Evolutionary conservation across 1,284 basidiomycete genomes (phyloP), one percentile per base, ranked within the genome.

Genomic region (Sanguinoderma infundibulare): DNA sequence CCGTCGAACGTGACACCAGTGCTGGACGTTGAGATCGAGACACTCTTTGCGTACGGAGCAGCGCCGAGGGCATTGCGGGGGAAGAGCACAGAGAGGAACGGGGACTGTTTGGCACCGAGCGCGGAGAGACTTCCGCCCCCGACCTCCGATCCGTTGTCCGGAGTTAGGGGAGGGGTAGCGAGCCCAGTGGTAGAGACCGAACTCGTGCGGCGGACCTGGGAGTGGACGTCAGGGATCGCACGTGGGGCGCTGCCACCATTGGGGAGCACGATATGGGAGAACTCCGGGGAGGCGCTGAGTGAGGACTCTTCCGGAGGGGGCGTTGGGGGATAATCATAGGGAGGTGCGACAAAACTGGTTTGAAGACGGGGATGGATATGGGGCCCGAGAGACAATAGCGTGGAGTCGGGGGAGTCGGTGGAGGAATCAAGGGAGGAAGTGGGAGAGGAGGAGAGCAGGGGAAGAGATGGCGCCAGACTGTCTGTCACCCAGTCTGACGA

Each of bases 401-500:
- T 71, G 72, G 73, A 72, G 67, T 71, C 67, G 67, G 78, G 78
- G 72, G 62, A 61, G 49, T 64, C 62, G 56, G 51, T 62, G 62
- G 44, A 60, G 28, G 65, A 66, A 53, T 81, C 74, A 73, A 75
- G 70, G 71, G 72, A 68, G 72, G 81, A 79, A 72, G 62, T 46
- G 53, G 65, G 65, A 28, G 78, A 73, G 58, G 77, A 75, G 71
- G 78, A 78, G 74, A 67, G 63, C 46, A 81, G 75, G 70, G 81
- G 78, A 69, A 81, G 78, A 65, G 76, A 77, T 73, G 83, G 80
- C 92, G 90, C 84, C 86, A 84, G 84, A 81, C 86, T 83, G 90
- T 85, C 91, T 94, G 89, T 94, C 91, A 94, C 91, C 87, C 91
- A 89, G 84, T 84, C 87, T 83, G 86, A 87, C 91, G 91, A 94